These are phyloP conservation scores for Erodium texanum DNA, from an alignment of 441 rosid genomes.

Conservation along the genomic window DNA sequence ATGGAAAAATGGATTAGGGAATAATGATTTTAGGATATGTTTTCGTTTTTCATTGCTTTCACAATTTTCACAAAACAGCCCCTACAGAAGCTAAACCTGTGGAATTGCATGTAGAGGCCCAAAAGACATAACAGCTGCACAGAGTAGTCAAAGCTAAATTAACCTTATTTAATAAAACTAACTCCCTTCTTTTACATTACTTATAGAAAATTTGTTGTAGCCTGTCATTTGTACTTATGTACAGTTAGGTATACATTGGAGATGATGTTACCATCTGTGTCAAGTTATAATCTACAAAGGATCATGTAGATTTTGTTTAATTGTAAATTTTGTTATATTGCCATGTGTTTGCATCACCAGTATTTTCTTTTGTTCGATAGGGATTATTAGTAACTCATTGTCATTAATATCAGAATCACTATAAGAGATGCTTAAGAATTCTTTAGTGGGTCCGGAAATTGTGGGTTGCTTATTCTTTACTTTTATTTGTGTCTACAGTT, in stretches of 20 bases:
- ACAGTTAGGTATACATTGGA: neutral
- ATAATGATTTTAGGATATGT: neutral
- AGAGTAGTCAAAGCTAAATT: neutral
- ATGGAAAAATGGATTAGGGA: neutral
- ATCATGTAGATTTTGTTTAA: neutral
- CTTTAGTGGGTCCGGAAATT: neutral
- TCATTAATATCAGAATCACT: neutral
- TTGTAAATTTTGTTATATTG: neutral
- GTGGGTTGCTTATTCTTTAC: neutral
- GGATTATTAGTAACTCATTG: too few relatives aligned
- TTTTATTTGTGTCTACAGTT: neutral
- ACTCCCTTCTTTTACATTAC: neutral
- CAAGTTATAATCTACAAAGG: neutral
- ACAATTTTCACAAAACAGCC: neutral
- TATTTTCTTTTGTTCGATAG: neutral
- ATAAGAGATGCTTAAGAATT: neutral
- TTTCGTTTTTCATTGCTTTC: neutral
- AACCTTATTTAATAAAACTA: neutral
- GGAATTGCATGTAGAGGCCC: neutral
- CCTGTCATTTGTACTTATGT: neutral
- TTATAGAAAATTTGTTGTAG: neutral
- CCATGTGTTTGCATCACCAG: neutral
- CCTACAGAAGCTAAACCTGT: neutral
- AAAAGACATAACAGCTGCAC: neutral
- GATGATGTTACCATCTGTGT: neutral